phyloP scores from a whole-genome alignment of 108 stramenopile genomes.

The Epithemia pelagica region DNA sequence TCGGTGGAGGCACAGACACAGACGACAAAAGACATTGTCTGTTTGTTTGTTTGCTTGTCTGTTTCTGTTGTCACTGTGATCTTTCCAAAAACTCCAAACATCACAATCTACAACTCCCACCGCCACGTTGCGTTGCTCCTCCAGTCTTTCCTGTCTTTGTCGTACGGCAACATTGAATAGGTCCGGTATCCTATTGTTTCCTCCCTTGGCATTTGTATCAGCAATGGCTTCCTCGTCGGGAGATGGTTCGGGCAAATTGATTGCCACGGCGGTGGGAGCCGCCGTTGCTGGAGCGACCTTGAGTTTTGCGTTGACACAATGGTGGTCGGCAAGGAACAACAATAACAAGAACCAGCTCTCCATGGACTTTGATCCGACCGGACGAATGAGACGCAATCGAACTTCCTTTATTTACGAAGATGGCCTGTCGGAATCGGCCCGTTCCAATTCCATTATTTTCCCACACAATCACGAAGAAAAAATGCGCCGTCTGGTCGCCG shows the following conservation, averaged over 20 bases:
- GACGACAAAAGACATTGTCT: too few relatives aligned
- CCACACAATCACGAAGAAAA: conserved; percentile 87
- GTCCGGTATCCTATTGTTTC: too few relatives aligned
- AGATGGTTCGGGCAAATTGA: conserved; percentile 19
- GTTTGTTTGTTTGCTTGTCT: too few relatives aligned
- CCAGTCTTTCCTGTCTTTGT: too few relatives aligned
- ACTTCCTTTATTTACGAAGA: conserved; percentile 17
- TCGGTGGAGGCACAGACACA: too few relatives aligned
- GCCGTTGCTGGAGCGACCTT: conserved; percentile 47
- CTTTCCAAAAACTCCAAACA: too few relatives aligned
- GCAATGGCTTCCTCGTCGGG: not conserved
- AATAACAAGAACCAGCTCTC: not conserved
- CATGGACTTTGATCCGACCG: not conserved
- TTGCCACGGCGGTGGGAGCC: conserved; percentile 47
- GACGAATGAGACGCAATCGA: not conserved
- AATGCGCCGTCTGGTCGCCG: conserved; percentile 78
- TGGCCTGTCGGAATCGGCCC: not conserved
- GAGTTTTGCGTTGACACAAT: conserved; percentile 38
- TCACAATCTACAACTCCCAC: too few relatives aligned
- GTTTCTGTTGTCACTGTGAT: too few relatives aligned
- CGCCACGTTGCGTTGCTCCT: too few relatives aligned
- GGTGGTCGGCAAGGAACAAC: conserved; percentile 1
- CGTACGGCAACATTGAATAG: too few relatives aligned
- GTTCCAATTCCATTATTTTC: conserved; percentile 33
- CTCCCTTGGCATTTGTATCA: too few relatives aligned